Evolutionary conservation across 2,329 filamentous ascomycete species (phyloP), one percentile per base, ranked within the genome.

Genomic region (Catunica adiposa): DNA sequence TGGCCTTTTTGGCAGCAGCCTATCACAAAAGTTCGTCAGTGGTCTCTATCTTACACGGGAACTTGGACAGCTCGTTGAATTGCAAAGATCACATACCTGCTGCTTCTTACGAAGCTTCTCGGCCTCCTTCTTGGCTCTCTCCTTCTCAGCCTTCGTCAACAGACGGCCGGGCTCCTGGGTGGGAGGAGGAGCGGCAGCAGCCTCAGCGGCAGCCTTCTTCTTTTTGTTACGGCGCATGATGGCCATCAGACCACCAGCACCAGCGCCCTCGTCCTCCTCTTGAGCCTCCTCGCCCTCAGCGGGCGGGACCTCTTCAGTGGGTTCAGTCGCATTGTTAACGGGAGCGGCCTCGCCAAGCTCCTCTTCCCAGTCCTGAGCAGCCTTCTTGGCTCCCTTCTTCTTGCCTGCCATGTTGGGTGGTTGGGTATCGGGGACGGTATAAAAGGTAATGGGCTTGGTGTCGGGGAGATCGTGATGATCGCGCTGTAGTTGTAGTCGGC

Each of bases 31-130:
- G 47, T 2, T 15, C 7, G 26, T 48, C 31, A 37, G 38, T 31
- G 7, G 20, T 15, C 44, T 23, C 15, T 4, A 17, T 34, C 42
- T n/a, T 26, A n/a, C n/a, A n/a, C n/a, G n/a, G n/a, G n/a, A n/a
- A n/a, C n/a, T n/a, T n/a, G n/a, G n/a, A n/a, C n/a, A n/a, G n/a
- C n/a, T n/a, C n/a, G n/a, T n/a, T n/a, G 17, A 2, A 22, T 17
- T n/a, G 22, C n/a, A 26, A 51, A 17, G 23, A 9, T 48, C 23
- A 44, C 44, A 44, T 62, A 92, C 88, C 79, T 97, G 85, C 70
- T 98, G 92, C 80, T 89, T 98, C 74, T 98, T 98, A 62, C 89
- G 79, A 72, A 92, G 86, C 80, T 98, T 98, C 74, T 98, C 92
- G 59, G 88, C 82, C 73, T 98, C 92, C 73, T 96, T 98, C 78